Evolutionary conservation across 805 yeast species (phyloP), one percentile per base, ranked within the genome.

Genomic region (Candida xiaguanensis): DNA sequence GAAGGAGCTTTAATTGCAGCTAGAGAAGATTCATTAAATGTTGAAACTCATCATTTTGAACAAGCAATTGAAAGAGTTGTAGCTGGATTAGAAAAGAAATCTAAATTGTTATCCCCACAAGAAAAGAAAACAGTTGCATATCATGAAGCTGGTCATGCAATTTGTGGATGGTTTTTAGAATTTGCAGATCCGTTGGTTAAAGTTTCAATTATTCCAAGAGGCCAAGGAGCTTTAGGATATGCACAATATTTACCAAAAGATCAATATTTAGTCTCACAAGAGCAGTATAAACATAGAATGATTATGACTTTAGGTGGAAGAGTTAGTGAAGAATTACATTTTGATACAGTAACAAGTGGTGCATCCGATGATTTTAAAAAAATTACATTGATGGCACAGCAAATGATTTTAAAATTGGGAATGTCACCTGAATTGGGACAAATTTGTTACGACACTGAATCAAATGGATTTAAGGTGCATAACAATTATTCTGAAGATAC

Each of bases 81-180:
- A 65, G 96, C 95, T 8, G 97, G 97, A n/a, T 67, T 90, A 33
- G 96, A 89, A 59, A 83, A 84, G 63, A 86, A 86, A 56, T 78
- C 93, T 1, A 78, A 82, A 57, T 80, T 90, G 7, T 69, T 89
- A 38, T 79, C 86, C 5, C 81, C 82, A 8, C 86, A 83, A 25
- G 95, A 90, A 61, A 85, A 87, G 69, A 78, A 70, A 48, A 77
- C 85, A 23, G 96, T 89, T 36, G 96, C 96, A 0, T 89, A 85
- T 58, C 97, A 89, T 61, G 97, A 89, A 65, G 97, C 97, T 2
- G 97, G 97, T 0, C 97, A 89, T 60, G 97, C 97, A 3, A 83
- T 89, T 35, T 85, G 96, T 63, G 97, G 96, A 16, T 90, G 96
- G 97, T 87, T 70, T 57, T 71, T 89, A 55, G 77, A 80, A 63